Conservation (phyloP, 768 basidiomycete genomes). For the Serendipita sp. region DNA sequence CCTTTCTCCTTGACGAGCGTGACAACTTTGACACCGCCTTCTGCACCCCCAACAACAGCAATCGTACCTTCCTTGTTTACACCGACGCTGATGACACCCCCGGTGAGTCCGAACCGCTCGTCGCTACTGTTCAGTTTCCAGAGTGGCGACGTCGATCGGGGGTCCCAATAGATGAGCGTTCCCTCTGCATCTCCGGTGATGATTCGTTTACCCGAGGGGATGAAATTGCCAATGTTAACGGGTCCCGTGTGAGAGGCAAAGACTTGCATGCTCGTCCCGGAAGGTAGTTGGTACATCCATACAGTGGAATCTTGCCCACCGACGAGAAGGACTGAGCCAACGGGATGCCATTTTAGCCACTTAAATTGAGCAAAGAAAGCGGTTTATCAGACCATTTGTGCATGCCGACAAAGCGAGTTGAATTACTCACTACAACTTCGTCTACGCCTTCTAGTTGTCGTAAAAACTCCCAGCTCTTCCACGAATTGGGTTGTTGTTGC, state of each 20-base stretch:
- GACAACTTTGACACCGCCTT: constrained; percentile 74
- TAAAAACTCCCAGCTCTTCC: constrained; percentile 83
- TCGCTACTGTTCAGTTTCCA: constrained; percentile 65
- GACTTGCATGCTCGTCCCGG: constrained; percentile 89
- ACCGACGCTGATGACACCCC: constrained; percentile 72
- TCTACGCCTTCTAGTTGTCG: constrained; percentile 87
- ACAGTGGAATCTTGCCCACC: constrained; percentile 87
- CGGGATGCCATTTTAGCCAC: constrained; percentile 97
- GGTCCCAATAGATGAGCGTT: constrained; percentile 80
- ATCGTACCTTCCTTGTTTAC: constrained; percentile 76
- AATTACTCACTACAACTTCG: constrained; percentile 69
- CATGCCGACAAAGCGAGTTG: neutral
- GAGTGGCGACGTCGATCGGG: constrained; percentile 53
- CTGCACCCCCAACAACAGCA: constrained; percentile 78
- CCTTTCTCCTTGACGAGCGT: constrained; percentile 46
- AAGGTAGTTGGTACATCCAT: constrained; percentile 97
- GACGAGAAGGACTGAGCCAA: constrained; percentile 71
- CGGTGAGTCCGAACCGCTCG: constrained; percentile 57
- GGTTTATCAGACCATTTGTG: neutral
- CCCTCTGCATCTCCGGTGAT: constrained; percentile 76
- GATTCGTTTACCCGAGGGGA: constrained; percentile 77
- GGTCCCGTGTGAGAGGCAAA: constrained; percentile 80
- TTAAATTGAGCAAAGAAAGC: constrained; percentile 20
- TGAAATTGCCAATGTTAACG: constrained; percentile 79
- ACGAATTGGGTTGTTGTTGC: constrained; percentile 35